Evolutionary conservation across 2,329 filamentous ascomycete genomes (phyloP), one percentile per base, ranked within the genome.

Genomic region (Parastagonospora avenae): DNA sequence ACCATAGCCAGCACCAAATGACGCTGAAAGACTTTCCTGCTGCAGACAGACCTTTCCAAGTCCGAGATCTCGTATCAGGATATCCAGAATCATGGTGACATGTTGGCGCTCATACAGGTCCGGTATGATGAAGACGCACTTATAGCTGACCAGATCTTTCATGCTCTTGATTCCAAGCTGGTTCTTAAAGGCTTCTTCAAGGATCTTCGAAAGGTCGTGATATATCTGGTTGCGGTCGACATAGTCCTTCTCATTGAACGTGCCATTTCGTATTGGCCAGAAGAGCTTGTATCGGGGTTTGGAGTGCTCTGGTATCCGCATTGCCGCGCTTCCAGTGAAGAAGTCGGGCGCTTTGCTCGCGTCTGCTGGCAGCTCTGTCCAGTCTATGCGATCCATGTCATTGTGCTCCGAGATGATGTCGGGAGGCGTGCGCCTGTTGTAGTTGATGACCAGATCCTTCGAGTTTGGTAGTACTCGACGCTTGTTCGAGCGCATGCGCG

Each of bases 51-150:
- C 87, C 48, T 89, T 87, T 57, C 85, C 89, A 70, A 99, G 87
- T 49, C 92, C 89, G 67, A 97, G 94, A 76, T 93, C 92, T 41
- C 85, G 87, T 79, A 97, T 88, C 63, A 93, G 85, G 52, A 94
- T 90, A 48, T 92, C 88, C 36, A 99, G 80, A 8, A 95, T 79
- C 68, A 89, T 87, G 42, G 91, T 91, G 14, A 97, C 91, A 59
- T 97, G 96, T 43, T 85, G 85, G 73, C 96, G 95, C 76, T 99
- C 94, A 76, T 97, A 99, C 8, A 99, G 81, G 71, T 99, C 94
- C 0, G 94, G 94, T 40, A 99, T 95, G 57, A 99, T 87, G 67
- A 97, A 91, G n/a, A 97, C 92, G 63, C 92, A 97, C 65, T 90
- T 94, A 75, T 97, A 97, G 71, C 95, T 90, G 47, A 84, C 83